These are phyloP conservation scores for Salmacisia buchloeana DNA, from an alignment of 1,284 basidiomycete genomes.

Conservation along the genomic window DNA sequence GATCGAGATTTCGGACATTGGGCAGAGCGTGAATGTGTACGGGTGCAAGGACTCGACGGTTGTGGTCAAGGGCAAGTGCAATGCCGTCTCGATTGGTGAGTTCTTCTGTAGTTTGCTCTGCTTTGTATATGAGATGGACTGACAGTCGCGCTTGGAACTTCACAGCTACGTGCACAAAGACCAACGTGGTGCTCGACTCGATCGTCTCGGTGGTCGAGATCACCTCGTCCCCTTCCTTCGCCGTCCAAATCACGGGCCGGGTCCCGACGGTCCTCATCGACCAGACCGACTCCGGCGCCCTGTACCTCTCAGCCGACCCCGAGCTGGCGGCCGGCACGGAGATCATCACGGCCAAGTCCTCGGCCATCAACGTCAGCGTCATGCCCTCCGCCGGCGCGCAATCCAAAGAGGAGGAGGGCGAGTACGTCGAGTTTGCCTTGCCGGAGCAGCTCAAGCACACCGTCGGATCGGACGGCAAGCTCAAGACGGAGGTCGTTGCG, in stretches of 20 bases:
- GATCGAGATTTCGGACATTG: constrained; percentile 73
- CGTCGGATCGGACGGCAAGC: constrained; percentile 67
- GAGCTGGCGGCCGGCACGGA: constrained; percentile 61
- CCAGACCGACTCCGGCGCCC: constrained; percentile 87
- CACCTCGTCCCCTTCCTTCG: constrained; percentile 86
- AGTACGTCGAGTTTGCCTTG: constrained; percentile 82
- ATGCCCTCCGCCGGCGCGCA: neutral
- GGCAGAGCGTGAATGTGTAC: constrained; percentile 82
- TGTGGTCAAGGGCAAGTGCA: constrained; percentile 86
- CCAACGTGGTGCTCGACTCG: constrained; percentile 79
- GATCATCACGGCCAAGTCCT: constrained; percentile 92
- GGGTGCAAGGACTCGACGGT: constrained; percentile 86
- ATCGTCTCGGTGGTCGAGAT: constrained; percentile 83
- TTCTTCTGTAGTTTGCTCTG: constrained; percentile 16
- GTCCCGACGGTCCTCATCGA: constrained; percentile 91
- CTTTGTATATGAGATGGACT: constrained; percentile 1
- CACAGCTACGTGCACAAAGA: constrained; percentile 81
- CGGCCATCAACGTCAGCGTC: constrained; percentile 83
- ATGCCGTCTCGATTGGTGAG: constrained; percentile 82
- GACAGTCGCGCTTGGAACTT: neutral
- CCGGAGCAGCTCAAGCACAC: constrained; percentile 93
- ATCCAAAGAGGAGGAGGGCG: constrained; percentile 84
- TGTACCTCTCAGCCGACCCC: constrained; percentile 82
- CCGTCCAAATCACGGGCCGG: constrained; percentile 80
- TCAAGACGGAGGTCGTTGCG: constrained; percentile 43